phyloP scores from a whole-genome alignment of 2,329 filamentous ascomycete genomes.

The Fusarium compactum region DNA sequence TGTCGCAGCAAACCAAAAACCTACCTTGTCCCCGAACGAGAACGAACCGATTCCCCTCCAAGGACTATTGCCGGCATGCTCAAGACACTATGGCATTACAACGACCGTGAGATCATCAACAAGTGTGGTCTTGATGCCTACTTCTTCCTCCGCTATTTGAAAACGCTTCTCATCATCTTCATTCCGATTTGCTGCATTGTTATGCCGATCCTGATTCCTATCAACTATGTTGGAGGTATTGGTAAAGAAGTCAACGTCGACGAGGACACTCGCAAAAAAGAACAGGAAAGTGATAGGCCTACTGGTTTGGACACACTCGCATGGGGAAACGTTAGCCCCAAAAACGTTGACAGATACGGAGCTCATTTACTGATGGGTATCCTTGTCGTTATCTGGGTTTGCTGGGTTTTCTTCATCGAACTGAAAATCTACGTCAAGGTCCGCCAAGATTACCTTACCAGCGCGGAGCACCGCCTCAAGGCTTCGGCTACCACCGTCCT shows the following conservation, averaged over 20 bases:
- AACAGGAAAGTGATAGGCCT: constrained; percentile 13
- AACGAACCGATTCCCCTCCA: constrained; percentile 83
- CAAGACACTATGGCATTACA: constrained; percentile 72
- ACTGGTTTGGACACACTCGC: constrained; percentile 84
- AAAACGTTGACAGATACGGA: constrained; percentile 77
- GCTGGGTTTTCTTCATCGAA: constrained; percentile 87
- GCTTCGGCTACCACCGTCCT: constrained; percentile 96
- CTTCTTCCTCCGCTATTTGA: constrained; percentile 92
- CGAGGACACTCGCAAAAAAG: background rate
- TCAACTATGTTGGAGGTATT: constrained; percentile 81
- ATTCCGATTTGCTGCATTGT: constrained; percentile 82
- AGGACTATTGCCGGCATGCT: constrained; percentile 61
- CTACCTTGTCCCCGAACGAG: constrained; percentile 85
- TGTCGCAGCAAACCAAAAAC: constrained; percentile 78
- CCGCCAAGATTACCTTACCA: constrained; percentile 93
- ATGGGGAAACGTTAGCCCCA: constrained; percentile 84
- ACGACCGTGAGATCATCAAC: constrained; percentile 86
- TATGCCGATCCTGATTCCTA: constrained; percentile 84
- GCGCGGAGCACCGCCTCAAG: constrained; percentile 90
- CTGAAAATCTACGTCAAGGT: constrained; percentile 90
- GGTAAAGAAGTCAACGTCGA: constrained; percentile 64
- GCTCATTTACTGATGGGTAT: constrained; percentile 87
- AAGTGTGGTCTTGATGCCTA: constrained; percentile 97
- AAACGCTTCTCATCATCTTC: constrained; percentile 87
- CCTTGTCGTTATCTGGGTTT: constrained; percentile 83